Conservation (phyloP, 108 stramenopile genomes). For the Thalassiosira profunda region DNA sequence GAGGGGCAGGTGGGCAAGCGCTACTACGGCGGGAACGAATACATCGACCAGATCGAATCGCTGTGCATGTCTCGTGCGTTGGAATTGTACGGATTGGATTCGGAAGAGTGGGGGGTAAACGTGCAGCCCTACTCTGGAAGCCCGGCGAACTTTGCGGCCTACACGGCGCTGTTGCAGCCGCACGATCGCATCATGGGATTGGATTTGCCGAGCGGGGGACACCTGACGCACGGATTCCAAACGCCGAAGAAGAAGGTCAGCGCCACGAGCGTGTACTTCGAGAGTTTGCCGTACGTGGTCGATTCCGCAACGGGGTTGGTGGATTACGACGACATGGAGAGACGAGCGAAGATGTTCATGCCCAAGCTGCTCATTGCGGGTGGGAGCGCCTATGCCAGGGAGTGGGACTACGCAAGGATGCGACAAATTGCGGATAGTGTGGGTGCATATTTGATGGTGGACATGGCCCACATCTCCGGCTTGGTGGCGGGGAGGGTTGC, state of each 20-base stretch:
- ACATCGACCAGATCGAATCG: conserved; percentile 96
- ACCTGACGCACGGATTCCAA: conserved; percentile 99
- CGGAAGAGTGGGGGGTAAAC: conserved; percentile 98
- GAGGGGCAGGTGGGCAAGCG: conserved; percentile 98
- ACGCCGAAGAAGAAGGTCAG: conserved; percentile 97
- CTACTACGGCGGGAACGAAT: conserved; percentile 98
- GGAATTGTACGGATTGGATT: conserved; percentile 82
- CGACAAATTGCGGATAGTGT: conserved; percentile 96
- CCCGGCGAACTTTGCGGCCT: conserved; percentile 99
- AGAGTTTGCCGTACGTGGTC: conserved; percentile 99
- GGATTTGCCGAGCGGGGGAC: conserved; percentile 99
- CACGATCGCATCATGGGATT: conserved; percentile 99
- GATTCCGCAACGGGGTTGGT: conserved; percentile 91
- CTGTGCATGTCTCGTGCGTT: conserved; percentile 96
- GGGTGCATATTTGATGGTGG: conserved; percentile 97
- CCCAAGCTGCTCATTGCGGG: conserved; percentile 99
- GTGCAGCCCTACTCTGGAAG: conserved; percentile 97
- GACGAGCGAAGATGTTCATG: conserved; percentile 95
- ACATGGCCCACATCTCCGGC: conserved; percentile 99
- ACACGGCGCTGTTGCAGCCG: conserved; percentile 96
- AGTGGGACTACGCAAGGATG: conserved; percentile 99
- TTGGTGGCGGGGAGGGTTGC: conserved; percentile 95
- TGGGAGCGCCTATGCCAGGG: conserved; percentile 98
- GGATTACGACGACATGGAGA: conserved; percentile 97
- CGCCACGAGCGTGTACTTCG: conserved; percentile 99